A percentile compares a stretch with the other conserved stretches of the same genome.
These are phyloP conservation scores for Lecanoromycetidae sp. DNA, from an alignment of 2,329 filamentous ascomycete species.

Conservation along the genomic window DNA sequence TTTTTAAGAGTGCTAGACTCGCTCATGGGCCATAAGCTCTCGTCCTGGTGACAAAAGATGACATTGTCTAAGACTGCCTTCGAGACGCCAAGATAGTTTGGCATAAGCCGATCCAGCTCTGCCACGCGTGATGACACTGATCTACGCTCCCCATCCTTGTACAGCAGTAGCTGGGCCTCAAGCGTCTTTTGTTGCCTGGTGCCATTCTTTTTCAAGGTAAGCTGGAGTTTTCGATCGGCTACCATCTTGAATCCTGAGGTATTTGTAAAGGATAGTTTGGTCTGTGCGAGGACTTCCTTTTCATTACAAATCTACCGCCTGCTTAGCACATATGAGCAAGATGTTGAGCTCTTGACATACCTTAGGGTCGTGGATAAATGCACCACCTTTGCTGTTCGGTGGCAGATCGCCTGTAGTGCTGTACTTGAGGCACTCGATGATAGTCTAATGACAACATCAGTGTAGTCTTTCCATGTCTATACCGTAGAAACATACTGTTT, in stretches of 20 bases:
- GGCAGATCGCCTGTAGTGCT: constrained; percentile 88
- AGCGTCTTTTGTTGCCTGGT: constrained; percentile 61
- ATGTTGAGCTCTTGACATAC: constrained; percentile 28
- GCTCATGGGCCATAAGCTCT: constrained; percentile 93
- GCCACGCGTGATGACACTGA: constrained; percentile 67
- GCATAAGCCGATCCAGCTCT: constrained; percentile 74
- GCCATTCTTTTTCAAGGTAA: constrained; percentile 76
- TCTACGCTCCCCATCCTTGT: constrained; percentile 66
- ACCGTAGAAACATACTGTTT: constrained; percentile 49
- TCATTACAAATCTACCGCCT: constrained; percentile 56
- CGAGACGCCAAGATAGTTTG: constrained; percentile 76
- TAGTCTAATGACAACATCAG: constrained; percentile 44
- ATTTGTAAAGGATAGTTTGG: constrained; percentile 76
- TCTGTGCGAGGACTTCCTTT: constrained; percentile 79
- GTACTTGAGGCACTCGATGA: constrained; percentile 98
- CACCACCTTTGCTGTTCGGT: constrained; percentile 76
- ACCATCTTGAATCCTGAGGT: constrained; percentile 71
- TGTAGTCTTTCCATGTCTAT: not conserved
- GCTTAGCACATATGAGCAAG: constrained; percentile 7
- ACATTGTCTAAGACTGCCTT: constrained; percentile 83
- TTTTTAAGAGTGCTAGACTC: constrained; percentile 79
- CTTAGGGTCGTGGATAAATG: constrained; percentile 96
- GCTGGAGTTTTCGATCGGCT: constrained; percentile 68
- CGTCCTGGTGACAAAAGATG: constrained; percentile 98
- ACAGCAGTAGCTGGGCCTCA: constrained; percentile 64